Conservation (phyloP, 345 rosid genomes). For the Sonneratia alba region DNA sequence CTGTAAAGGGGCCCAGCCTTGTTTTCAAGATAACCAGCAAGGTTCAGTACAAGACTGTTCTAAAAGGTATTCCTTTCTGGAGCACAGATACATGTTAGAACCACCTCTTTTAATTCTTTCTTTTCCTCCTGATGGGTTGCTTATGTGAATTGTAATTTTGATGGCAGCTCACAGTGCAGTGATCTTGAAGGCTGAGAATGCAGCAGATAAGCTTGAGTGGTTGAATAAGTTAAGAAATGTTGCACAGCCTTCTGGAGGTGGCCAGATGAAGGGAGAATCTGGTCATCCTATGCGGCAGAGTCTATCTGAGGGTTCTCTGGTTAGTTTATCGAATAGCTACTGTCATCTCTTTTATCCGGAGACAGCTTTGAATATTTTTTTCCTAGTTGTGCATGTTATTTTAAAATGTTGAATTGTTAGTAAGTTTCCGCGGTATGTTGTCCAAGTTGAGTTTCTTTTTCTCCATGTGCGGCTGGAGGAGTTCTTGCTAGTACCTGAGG, state of each 20-base stretch:
- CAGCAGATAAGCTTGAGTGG: constrained; percentile 85
- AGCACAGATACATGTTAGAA: not conserved
- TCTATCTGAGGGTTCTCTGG: constrained; percentile 96
- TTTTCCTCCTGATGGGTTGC: not conserved
- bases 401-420: not conserved
- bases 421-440: not conserved
- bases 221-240: constrained; percentile 65
- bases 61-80: constrained; percentile 52
- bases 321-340: constrained; percentile 27
- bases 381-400: not conserved
- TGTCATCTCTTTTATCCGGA: not conserved
- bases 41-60: constrained; percentile 85
- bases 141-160: not conserved
- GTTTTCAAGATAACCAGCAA: constrained; percentile 74
- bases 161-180: constrained; percentile 85
- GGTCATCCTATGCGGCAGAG: constrained; percentile 67
- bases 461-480: not conserved
- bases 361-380: not conserved
- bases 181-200: constrained; percentile 75
- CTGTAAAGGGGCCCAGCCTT: constrained; percentile 58
- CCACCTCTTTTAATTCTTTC: not conserved
- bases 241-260: constrained; percentile 49
- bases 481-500: not conserved
- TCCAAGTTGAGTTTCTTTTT: not conserved
- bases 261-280: constrained; percentile 51